Evolutionary conservation across 75 land plant genomes (phyloP).

Genomic region (Selaginella moellendorffii): DNA sequence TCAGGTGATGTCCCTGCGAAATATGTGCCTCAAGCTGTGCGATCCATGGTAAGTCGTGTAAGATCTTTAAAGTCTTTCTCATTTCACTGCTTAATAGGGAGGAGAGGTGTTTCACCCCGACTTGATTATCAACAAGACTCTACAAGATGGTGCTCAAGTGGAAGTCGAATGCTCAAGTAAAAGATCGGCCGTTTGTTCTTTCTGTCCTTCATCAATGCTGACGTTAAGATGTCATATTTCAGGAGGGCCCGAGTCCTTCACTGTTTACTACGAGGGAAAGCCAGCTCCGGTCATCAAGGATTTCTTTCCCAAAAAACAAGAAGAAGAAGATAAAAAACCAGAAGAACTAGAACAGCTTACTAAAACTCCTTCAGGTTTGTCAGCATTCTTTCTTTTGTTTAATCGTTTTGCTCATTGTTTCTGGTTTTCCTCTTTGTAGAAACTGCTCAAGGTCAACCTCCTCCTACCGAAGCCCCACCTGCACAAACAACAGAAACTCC

Average conservation of each 20-base stretch:
- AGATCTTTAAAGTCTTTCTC: no score
- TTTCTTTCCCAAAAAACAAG: neutral
- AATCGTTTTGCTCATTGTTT: no score
- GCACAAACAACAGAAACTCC: no score
- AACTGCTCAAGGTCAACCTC: neutral
- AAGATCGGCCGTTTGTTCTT: neutral
- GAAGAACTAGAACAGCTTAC: neutral
- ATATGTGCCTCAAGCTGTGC: conserved; percentile 17
- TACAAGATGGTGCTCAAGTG: conserved; percentile 13
- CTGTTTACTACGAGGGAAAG: conserved; percentile 5
- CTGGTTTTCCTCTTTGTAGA: no score
- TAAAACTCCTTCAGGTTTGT: no score
- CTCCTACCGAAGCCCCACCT: neutral
- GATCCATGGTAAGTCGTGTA: conserved; percentile 9
- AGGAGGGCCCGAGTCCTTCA: conserved; percentile 11
- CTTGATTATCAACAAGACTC: conserved; percentile 4
- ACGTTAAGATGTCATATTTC: neutral
- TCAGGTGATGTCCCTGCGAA: conserved; percentile 10
- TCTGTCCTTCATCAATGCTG: neutral
- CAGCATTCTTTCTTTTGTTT: neutral
- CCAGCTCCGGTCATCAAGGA: conserved; percentile 1
- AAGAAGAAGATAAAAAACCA: neutral
- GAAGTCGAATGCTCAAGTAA: conserved; percentile 15
- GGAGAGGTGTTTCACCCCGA: conserved; percentile 12
- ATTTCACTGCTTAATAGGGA: no score